A percentile compares a stretch with the other conserved stretches of the same genome.
Conservation (phyloP, 2,329 filamentous ascomycete species). For the Microdochium trichocladiopsis region DNA sequence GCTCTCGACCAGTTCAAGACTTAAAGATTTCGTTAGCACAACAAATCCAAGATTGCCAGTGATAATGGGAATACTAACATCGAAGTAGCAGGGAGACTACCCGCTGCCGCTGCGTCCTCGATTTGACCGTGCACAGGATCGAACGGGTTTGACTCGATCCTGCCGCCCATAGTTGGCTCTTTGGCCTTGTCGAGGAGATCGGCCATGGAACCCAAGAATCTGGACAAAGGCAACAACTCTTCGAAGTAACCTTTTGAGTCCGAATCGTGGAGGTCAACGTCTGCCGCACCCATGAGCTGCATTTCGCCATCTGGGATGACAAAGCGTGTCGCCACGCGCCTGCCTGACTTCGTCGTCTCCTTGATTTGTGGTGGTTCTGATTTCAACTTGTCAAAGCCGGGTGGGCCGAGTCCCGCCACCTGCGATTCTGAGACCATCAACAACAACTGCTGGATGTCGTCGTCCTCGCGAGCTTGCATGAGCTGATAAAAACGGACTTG, state of each 20-base stretch:
- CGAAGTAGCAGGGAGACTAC: neutral
- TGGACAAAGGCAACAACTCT: neutral
- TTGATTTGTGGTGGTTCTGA: neutral
- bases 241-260: neutral
- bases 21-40: neutral
- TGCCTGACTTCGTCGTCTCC: neutral
- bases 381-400: neutral
- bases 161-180: neutral
- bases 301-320: neutral
- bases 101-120: neutral
- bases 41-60: neutral
- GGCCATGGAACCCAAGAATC: neutral
- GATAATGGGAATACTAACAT: neutral
- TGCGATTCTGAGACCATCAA: neutral
- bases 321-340: neutral
- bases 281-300: neutral
- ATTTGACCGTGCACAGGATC: neutral
- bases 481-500: neutral
- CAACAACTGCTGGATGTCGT: neutral
- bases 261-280: neutral
- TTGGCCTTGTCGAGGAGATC: neutral
- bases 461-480: neutral
- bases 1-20: constrained; percentile 3
- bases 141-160: neutral
- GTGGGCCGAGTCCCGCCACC: too few relatives aligned